A percentile compares a stretch with the other conserved stretches of the same genome.
Evolutionary conservation across 805 yeast species (phyloP).

Genomic region (Saccharomycopsis sp.): DNA sequence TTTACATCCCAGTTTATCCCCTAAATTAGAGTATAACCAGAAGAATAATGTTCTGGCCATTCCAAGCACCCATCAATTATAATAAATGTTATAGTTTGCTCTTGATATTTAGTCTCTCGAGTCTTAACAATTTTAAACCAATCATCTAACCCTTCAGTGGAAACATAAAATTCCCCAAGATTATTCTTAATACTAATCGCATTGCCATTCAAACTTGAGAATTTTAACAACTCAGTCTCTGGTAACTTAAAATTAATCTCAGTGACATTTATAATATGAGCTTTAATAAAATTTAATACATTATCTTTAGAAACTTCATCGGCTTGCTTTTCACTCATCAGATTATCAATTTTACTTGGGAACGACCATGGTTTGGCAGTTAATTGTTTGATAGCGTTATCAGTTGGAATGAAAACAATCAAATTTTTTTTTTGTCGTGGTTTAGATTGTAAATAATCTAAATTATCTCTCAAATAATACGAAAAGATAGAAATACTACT

Average conservation of each 20-base stretch:
- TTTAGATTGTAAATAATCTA: constrained; percentile 40
- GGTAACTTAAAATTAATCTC: constrained; percentile 9
- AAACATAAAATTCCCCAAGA: constrained; percentile 1
- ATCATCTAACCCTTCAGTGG: neutral
- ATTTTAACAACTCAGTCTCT: neutral
- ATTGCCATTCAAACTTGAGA: constrained; percentile 4
- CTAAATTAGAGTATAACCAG: too few relatives aligned
- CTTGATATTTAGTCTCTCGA: neutral
- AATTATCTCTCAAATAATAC: constrained; percentile 61
- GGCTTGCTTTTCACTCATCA: constrained; percentile 33
- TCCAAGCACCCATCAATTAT: constrained; percentile 16
- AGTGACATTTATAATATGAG: constrained; percentile 44
- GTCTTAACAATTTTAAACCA: constrained; percentile 3
- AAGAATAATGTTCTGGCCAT: constrained; percentile 17
- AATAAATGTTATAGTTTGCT: constrained; percentile 9
- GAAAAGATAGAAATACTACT: constrained; percentile 54
- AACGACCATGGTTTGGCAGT: constrained; percentile 75
- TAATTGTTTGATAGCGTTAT: constrained; percentile 48
- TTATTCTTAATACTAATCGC: neutral
- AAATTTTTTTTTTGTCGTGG: constrained; percentile 33
- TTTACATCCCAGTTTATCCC: too few relatives aligned
- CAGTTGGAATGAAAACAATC: constrained; percentile 66
- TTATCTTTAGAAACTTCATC: constrained; percentile 47
- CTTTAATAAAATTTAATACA: constrained; percentile 48
- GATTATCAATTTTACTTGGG: constrained; percentile 42